Base-by-base conservation (phyloP, 768 basidiomycete genomes). In the Lactarius sanguifluus region DNA sequence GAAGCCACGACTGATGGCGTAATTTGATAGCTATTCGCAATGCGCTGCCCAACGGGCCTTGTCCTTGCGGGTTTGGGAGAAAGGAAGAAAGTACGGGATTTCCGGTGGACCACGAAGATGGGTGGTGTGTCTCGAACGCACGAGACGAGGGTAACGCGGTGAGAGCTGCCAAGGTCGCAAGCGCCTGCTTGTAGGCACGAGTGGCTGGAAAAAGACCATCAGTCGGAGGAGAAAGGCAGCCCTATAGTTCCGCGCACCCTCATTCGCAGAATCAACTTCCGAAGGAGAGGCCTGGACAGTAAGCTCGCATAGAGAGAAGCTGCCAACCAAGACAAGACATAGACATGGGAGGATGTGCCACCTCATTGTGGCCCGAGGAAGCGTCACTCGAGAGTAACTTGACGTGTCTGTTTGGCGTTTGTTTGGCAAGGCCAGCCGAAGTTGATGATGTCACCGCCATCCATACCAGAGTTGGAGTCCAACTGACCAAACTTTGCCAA, bases 111-210 rank as follows among this genome's bases (percentile, higher is more conserved):
- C 79, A 80, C 16, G 81, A 77, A 25, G 82, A 77, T 5, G 73
- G 65, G 38, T 65, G 64, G 8, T 79, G 78, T 2, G 85, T 80
- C 59, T 89, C 86, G 55, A 85, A 83, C 25, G 83, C 80, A 63
- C 85, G 82, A 50, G 82, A 79, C 41, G 83, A 80, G 18, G 87
- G 83, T 65, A 85, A 79, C 8, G 86, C 79, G n/a, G 84, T 88
- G 61, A 93, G 77, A 34, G 85, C 81, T 2, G 86, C 78, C 23
- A 94, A 80, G 4, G 90, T 91, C 9, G 83, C 74, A 65, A 90
- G 75, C 13, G 92, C 92, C 75, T 90, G 85, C 73, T 83, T 88
- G 78, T 91, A 92, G 13, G 91, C 91, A 68, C 86, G 83, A 16
- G 83, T 76, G 65, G 91, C 91, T 91, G 68, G 2, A 36, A 64